These are phyloP conservation scores for Polychaeton citri DNA, from an alignment of 2,329 filamentous ascomycete genomes.

Conservation along the genomic window DNA sequence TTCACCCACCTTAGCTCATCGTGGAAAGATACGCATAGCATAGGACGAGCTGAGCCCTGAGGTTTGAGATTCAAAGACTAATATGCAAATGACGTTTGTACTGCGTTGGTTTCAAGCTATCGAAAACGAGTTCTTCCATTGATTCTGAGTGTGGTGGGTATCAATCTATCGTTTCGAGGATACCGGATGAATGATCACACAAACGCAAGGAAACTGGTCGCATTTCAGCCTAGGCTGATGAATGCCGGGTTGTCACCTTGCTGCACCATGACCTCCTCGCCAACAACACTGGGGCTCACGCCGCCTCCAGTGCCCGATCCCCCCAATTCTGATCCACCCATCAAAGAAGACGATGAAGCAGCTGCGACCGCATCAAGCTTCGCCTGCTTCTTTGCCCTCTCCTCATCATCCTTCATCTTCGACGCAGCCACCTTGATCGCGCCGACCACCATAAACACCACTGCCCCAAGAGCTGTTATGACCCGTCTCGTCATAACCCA, in stretches of 20 bases:
- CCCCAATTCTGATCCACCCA: too few species aligned
- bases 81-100: too few species aligned
- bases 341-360: neutral
- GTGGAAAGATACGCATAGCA: too few species aligned
- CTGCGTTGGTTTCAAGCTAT: too few species aligned
- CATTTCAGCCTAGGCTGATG: constrained; percentile 17
- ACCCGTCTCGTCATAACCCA: constrained; percentile 67
- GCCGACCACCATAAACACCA: constrained; percentile 31
- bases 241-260: constrained; percentile 20
- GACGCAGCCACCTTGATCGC: constrained; percentile 21
- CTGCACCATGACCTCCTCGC: constrained; percentile 16
- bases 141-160: too few species aligned
- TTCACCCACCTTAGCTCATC: too few species aligned
- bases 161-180: too few species aligned
- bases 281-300: constrained; percentile 2
- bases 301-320: neutral
- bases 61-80: too few species aligned
- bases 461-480: constrained; percentile 42
- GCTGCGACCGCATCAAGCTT: neutral
- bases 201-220: neutral
- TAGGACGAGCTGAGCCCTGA: too few species aligned
- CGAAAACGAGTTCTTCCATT: too few species aligned
- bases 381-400: constrained; percentile 25
- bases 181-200: too few species aligned
- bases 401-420: constrained; percentile 24